A percentile compares a stretch with the other conserved stretches of the same genome.
Conservation (phyloP, 768 basidiomycete genomes). For the Suillus brevipes region DNA sequence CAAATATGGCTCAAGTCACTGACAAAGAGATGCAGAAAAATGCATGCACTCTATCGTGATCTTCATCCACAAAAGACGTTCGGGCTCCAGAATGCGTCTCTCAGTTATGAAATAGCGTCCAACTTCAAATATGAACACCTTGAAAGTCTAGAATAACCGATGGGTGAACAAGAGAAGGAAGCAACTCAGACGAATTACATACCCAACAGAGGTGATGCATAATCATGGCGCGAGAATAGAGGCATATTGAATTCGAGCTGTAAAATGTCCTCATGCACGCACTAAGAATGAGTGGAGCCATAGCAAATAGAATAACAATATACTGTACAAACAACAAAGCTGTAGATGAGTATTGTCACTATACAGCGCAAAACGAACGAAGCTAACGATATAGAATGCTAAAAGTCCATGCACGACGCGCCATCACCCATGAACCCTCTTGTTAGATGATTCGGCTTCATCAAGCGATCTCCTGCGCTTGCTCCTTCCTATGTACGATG, state of each 20-base stretch:
- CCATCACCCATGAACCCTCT: conserved; percentile 20
- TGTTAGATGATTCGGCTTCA: conserved; percentile 25
- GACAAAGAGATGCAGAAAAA: too few relatives aligned
- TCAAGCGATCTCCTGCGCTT: conserved; percentile 31
- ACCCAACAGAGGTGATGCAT: not conserved
- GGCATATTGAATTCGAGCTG: not conserved
- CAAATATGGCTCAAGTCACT: not conserved
- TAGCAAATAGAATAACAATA: conserved; percentile 25
- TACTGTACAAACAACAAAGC: conserved; percentile 27
- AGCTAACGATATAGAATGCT: not conserved
- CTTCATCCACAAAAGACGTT: not conserved
- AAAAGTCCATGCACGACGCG: conserved; percentile 1
- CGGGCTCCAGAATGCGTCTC: not conserved
- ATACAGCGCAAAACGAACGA: not conserved
- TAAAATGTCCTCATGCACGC: not conserved
- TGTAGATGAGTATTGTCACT: conserved; percentile 1
- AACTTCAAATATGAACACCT: not conserved
- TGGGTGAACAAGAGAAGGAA: not conserved
- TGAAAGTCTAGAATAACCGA: not conserved
- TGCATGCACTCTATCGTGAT: not conserved
- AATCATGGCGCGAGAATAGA: not conserved
- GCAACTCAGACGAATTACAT: not conserved
- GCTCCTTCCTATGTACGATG: conserved; percentile 13
- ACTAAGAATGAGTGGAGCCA: not conserved
- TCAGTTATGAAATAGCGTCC: not conserved